A percentile compares a stretch with the other conserved stretches of the same genome.
Evolutionary conservation across 495 filamentous ascomycete species (phyloP).

Genomic region (Polyplosphaeria fusca): DNA sequence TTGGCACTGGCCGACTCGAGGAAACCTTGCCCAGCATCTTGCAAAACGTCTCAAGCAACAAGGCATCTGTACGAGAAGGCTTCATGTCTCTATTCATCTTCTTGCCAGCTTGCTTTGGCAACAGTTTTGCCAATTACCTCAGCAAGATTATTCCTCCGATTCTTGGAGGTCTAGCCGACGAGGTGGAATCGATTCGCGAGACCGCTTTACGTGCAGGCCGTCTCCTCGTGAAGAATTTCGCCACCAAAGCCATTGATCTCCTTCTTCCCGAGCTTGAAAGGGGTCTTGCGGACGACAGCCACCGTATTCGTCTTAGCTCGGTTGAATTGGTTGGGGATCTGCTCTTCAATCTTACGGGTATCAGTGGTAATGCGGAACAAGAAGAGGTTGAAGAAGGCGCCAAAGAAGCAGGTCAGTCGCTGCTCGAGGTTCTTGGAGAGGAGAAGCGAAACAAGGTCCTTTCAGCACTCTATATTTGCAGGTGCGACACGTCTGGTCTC

Average conservation of each 20-base stretch:
- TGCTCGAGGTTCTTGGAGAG: conserved; percentile 89
- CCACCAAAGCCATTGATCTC: conserved; percentile 87
- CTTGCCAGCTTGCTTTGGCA: conserved; percentile 96
- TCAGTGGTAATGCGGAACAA: conserved; percentile 76
- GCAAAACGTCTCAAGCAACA: conserved; percentile 90
- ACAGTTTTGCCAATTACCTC: conserved; percentile 95
- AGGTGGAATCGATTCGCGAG: conserved; percentile 91
- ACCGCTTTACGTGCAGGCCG: conserved; percentile 89
- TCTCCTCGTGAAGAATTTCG: conserved; percentile 95
- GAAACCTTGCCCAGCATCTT: conserved; percentile 95
- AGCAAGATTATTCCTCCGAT: conserved; percentile 96
- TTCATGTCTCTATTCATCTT: conserved; percentile 99
- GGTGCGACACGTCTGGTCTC: conserved; percentile 90
- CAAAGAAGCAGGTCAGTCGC: conserved; percentile 80
- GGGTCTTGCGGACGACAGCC: conserved; percentile 89
- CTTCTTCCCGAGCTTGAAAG: conserved; percentile 92
- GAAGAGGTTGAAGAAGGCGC: conserved; percentile 77
- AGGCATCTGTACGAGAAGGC: conserved; percentile 86
- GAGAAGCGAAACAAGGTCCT: conserved; percentile 94
- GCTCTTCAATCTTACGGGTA: conserved; percentile 95
- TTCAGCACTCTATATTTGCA: conserved; percentile 93
- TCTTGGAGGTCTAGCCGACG: conserved; percentile 88
- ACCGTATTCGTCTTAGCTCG: conserved; percentile 94
- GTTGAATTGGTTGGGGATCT: conserved; percentile 96
- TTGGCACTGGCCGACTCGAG: conserved; percentile 87